These are phyloP conservation scores for Ramalina peruviana DNA, from an alignment of 495 filamentous ascomycete genomes.

Conservation along the genomic window DNA sequence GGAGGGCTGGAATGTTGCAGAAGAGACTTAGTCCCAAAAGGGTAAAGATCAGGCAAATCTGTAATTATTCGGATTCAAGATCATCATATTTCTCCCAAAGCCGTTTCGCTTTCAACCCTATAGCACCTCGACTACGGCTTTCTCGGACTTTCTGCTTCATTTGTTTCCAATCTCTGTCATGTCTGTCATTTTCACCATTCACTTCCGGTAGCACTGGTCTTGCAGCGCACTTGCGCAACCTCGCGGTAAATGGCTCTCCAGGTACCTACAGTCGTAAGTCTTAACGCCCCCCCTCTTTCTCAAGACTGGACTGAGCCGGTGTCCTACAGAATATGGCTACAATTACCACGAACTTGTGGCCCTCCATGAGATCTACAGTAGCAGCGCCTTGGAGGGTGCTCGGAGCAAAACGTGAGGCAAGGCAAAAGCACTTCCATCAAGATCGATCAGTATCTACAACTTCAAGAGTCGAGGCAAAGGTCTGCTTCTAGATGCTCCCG, in stretches of 20 bases:
- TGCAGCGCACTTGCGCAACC: too few relatives aligned
- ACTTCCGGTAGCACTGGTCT: too few relatives aligned
- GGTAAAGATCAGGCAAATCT: too few relatives aligned
- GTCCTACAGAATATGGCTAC: slow-evolving; percentile 23
- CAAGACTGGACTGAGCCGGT: slow-evolving; percentile 8
- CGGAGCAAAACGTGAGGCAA: slow-evolving; percentile 5
- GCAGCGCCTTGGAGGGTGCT: slow-evolving; percentile 24
- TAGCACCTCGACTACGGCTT: too few relatives aligned
- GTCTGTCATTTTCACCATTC: too few relatives aligned
- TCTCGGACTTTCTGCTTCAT: too few relatives aligned
- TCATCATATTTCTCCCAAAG: too few relatives aligned
- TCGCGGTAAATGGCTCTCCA: slow-evolving; percentile 35
- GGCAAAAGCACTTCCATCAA: neutral
- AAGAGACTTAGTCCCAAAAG: too few relatives aligned
- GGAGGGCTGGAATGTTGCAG: too few relatives aligned
- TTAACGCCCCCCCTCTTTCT: slow-evolving; percentile 13
- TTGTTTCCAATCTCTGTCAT: too few relatives aligned
- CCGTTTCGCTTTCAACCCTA: too few relatives aligned
- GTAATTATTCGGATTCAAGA: too few relatives aligned
- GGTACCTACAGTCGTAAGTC: slow-evolving; percentile 27
- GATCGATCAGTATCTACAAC: slow-evolving; percentile 1
- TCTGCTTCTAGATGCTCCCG: neutral
- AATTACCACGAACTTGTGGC: slow-evolving; percentile 31
- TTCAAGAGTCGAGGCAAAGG: neutral
- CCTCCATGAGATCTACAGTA: slow-evolving; percentile 29